These are phyloP conservation scores for Saccharum hybrid DNA, from an alignment of 202 grass and related monocot species.

Conservation along the genomic window DNA sequence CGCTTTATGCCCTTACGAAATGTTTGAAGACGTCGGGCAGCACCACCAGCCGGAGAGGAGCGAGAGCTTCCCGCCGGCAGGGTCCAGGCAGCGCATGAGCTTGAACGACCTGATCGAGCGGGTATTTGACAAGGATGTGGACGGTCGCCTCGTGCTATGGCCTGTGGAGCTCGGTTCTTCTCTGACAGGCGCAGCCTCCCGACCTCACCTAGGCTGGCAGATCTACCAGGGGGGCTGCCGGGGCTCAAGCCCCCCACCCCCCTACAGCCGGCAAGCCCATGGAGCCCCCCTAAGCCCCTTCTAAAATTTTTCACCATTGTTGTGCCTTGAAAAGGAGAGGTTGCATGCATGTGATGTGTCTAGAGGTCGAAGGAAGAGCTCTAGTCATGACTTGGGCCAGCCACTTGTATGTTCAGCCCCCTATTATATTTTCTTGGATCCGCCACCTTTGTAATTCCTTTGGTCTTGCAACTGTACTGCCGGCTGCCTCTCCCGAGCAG, in stretches of 20 bases:
- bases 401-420: too few species aligned
- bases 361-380: too few species aligned
- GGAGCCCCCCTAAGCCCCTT: too few species aligned
- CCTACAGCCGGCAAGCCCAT: too few species aligned
- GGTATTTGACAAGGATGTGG: slow-evolving; percentile 72
- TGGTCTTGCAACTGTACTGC: not conserved
- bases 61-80: slow-evolving; percentile 41
- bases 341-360: too few species aligned
- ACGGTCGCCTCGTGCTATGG: slow-evolving; percentile 50
- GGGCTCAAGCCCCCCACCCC: too few species aligned
- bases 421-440: too few species aligned
- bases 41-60: slow-evolving; percentile 23
- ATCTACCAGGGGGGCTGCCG: too few species aligned
- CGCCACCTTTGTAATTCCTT: slow-evolving; percentile 25
- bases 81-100: slow-evolving; percentile 60
- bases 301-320: too few species aligned
- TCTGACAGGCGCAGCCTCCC: not conserved
- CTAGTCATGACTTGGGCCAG: too few species aligned
- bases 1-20: slow-evolving; percentile 53
- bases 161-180: slow-evolving; percentile 40
- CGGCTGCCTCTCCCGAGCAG: not conserved
- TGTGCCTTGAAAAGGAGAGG: too few species aligned
- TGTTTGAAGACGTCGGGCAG: slow-evolving; percentile 38
- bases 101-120: slow-evolving; percentile 83
- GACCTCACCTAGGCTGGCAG: not conserved